phyloP scores from a whole-genome alignment of 192 early-diverging fungal species.

The Umbelopsis sp. region DNA sequence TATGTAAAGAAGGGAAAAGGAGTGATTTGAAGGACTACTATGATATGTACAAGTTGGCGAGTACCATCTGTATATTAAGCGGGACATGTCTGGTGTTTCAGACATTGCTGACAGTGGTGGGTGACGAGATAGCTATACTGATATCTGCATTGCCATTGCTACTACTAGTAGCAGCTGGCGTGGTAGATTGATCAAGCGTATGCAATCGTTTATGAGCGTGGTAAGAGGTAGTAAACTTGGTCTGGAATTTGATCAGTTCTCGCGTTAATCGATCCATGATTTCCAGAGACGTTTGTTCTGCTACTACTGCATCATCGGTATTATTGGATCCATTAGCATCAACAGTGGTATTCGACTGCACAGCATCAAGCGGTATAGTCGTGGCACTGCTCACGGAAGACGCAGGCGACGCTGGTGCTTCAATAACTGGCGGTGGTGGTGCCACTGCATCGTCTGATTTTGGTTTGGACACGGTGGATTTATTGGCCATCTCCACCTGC shows the following conservation, averaged over 20 bases:
- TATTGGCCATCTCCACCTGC: slow-evolving; percentile 31
- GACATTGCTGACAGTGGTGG: not conserved
- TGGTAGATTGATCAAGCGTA: not conserved
- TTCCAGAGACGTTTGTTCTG: slow-evolving; percentile 43
- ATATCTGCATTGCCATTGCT: not conserved
- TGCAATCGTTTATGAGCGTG: not conserved
- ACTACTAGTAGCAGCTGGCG: not conserved
- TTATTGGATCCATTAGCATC: not conserved
- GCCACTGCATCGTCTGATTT: not conserved
- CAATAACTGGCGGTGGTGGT: not conserved
- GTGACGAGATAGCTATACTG: not conserved
- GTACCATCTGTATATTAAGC: not conserved
- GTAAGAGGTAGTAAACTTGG: slow-evolving; percentile 41
- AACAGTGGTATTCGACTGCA: not conserved
- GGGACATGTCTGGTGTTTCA: not conserved
- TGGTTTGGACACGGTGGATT: not conserved
- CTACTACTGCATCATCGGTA: not conserved
- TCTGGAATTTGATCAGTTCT: slow-evolving; percentile 55
- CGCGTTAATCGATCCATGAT: slow-evolving; percentile 55
- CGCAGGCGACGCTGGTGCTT: slow-evolving; percentile 22
- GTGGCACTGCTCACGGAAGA: slow-evolving; percentile 38
- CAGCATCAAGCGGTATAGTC: slow-evolving; percentile 34
- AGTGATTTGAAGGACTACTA: not conserved
- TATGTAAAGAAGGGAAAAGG: not conserved
- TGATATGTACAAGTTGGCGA: slow-evolving; percentile 11